Evolutionary conservation across 768 basidiomycete genomes (phyloP).

Genomic region (Boletus eberwhitei): DNA sequence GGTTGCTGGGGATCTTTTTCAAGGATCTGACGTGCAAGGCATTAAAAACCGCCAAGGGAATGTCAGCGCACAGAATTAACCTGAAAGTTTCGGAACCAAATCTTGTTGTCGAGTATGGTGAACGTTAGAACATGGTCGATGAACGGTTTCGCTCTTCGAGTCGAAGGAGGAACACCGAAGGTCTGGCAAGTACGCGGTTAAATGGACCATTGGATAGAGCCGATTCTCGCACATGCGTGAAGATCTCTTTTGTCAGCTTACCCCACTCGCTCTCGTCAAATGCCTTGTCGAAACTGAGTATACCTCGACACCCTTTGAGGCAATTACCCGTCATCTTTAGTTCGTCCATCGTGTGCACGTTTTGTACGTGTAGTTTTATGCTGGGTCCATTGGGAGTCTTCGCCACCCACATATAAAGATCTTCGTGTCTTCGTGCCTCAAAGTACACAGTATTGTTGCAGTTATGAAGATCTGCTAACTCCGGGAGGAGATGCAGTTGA

Average conservation of each 20-base stretch:
- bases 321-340: conserved; percentile 99
- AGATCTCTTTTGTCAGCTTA: conserved; percentile 84
- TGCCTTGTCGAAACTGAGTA: conserved; percentile 86
- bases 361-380: conserved; percentile 96
- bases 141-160: conserved; percentile 92
- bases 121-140: conserved; percentile 97
- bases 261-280: conserved; percentile 91
- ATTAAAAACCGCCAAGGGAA: background rate
- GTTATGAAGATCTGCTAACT: conserved; percentile 94
- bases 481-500: conserved; percentile 87
- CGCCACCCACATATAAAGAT: conserved; percentile 94
- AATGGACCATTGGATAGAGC: background rate
- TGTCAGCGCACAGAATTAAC: conserved; percentile 38
- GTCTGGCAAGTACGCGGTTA: conserved; percentile 50
- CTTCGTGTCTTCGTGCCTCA: conserved; percentile 93
- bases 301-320: conserved; percentile 88
- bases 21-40: conserved; percentile 60
- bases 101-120: conserved; percentile 91
- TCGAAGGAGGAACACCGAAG: conserved; percentile 90
- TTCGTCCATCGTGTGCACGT: conserved; percentile 99
- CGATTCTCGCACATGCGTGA: conserved; percentile 71
- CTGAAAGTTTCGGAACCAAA: conserved; percentile 99
- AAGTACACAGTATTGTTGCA: conserved; percentile 98
- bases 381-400: conserved; percentile 98
- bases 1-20: conserved; percentile 92